Evolutionary conservation across 129 eudicot species (phyloP).

Genomic region (Dittrichia graveolens): DNA sequence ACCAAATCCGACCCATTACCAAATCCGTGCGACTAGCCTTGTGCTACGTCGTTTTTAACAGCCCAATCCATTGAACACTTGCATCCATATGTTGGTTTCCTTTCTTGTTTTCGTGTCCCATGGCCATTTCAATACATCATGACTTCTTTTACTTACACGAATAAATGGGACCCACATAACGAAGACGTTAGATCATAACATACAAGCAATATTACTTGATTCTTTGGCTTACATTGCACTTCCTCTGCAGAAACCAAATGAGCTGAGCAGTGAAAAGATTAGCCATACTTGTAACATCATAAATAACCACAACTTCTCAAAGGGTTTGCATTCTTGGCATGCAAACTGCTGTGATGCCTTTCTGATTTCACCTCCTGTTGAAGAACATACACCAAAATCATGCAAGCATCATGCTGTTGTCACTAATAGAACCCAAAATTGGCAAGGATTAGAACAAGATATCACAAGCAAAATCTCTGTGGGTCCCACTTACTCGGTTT

Average conservation of each 20-base stretch:
- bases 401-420: constrained; percentile 50
- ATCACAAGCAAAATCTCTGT: constrained; percentile 54
- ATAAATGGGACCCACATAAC: background rate
- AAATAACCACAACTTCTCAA: constrained; percentile 69
- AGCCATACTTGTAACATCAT: constrained; percentile 47
- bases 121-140: background rate
- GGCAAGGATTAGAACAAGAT: constrained; percentile 99
- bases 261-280: constrained; percentile 21
- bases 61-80: too few species aligned
- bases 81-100: background rate
- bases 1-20: too few species aligned
- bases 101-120: too few species aligned
- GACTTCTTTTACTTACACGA: too few species aligned
- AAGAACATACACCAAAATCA: constrained; percentile 32
- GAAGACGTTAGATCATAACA: background rate
- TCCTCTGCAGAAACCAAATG: constrained; percentile 26
- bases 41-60: too few species aligned
- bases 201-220: background rate
- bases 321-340: constrained; percentile 70
- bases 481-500: constrained; percentile 56
- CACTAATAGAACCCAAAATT: constrained; percentile 66
- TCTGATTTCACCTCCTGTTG: constrained; percentile 46
- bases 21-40: too few species aligned
- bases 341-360: constrained; percentile 65
- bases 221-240: constrained; percentile 6